Percentiles rank a stretch among this genome's conserved stretches.
Evolutionary conservation across 345 rosid genomes (phyloP).

Genomic region (Eutrema japonicum): DNA sequence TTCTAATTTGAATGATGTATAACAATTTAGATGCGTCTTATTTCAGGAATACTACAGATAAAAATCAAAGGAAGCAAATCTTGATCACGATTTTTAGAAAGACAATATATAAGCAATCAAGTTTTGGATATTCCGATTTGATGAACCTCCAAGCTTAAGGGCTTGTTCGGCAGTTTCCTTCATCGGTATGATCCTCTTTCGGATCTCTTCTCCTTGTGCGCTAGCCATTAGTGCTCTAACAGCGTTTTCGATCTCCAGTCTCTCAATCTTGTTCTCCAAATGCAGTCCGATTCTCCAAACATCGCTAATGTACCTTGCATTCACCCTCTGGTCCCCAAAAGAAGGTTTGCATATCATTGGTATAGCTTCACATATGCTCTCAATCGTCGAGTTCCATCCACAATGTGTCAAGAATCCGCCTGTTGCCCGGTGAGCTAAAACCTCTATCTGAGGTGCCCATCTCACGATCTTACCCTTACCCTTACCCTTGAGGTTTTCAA

Average conservation of each 20-base stretch:
- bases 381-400: constrained; percentile 46
- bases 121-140: constrained; percentile 25
- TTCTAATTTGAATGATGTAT: neutral
- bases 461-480: constrained; percentile 42
- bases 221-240: constrained; percentile 34
- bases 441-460: constrained; percentile 47
- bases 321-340: constrained; percentile 45
- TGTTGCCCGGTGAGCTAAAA: constrained; percentile 40
- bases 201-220: constrained; percentile 41
- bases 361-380: constrained; percentile 43
- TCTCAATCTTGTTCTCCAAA: constrained; percentile 41
- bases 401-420: constrained; percentile 48
- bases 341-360: constrained; percentile 47
- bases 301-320: constrained; percentile 38
- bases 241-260: constrained; percentile 20
- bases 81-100: constrained; percentile 11
- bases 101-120: constrained; percentile 31
- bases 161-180: constrained; percentile 36
- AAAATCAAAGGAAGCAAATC: constrained; percentile 4
- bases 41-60: neutral
- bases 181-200: constrained; percentile 37
- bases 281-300: constrained; percentile 44
- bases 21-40: neutral
- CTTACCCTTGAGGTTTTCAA: constrained; percentile 17
- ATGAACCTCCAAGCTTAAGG: constrained; percentile 40